phyloP scores from a whole-genome alignment of 2,329 filamentous ascomycete species.

The Atkinsonella hypoxylon region DNA sequence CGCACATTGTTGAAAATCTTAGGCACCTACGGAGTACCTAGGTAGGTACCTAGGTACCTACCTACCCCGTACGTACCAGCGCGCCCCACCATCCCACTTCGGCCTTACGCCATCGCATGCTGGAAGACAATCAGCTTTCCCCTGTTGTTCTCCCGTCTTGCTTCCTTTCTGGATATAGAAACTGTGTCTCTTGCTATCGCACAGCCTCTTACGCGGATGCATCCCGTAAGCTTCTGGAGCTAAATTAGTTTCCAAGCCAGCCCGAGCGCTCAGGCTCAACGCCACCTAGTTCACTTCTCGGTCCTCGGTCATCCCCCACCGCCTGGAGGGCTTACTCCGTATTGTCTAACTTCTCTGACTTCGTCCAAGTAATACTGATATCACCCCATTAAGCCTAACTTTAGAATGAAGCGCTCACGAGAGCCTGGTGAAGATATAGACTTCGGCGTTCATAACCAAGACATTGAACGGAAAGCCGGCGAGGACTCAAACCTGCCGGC shows the following conservation, averaged over 20 bases:
- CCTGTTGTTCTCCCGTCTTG: too few species aligned
- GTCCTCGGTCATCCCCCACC: not conserved
- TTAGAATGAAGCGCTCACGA: conserved; percentile 51
- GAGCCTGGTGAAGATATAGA: conserved; percentile 39
- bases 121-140: not conserved
- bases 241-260: not conserved
- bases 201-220: not conserved
- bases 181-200: too few species aligned
- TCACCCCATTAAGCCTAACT: conserved; percentile 2
- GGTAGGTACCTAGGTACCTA: too few species aligned
- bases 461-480: conserved; percentile 8
- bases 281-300: not conserved
- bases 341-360: not conserved
- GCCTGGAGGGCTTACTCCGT: not conserved
- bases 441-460: conserved; percentile 12
- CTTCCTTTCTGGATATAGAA: too few species aligned
- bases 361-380: conserved; percentile 7
- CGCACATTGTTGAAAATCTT: too few species aligned
- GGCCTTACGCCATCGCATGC: not conserved
- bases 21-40: too few species aligned
- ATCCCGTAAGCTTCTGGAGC: not conserved
- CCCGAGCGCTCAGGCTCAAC: too few species aligned
- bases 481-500: conserved; percentile 14
- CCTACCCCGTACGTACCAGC: not conserved
- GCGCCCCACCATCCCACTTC: not conserved